Base-by-base conservation (phyloP, 2,329 filamentous ascomycete genomes). In the Incumbomyces lentus region DNA sequence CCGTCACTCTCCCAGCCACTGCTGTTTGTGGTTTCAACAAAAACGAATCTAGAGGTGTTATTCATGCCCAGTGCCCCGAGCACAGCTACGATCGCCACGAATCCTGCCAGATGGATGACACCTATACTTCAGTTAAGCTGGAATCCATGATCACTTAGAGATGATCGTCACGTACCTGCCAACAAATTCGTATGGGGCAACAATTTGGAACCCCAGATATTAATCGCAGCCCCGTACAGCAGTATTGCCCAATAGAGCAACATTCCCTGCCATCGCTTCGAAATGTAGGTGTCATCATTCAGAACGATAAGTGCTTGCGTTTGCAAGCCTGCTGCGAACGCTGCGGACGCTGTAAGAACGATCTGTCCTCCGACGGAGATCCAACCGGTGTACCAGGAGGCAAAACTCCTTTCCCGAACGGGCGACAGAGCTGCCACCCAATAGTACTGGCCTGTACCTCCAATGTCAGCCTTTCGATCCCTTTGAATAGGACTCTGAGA, bases 1-100 rank as follows among this genome's bases (percentile, higher is more conserved):
- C 64, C 70, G 29, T 68, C 59, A 0, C 60, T 64, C 5, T 59
- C 52, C 70, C 70, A 76, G 0, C 59, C 65, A 1, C 70, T 68
- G 0, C 62, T 59, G 44, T 73, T 74, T n/a, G 60, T 52, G 33
- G 71, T 71, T 0, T 61, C 63, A 0, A 56, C 61, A 58, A 30
- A 68, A 6, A 68, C 64, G 43, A 65, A 66, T 6, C 61, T 55
- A 6, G 61, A 50, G 1, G 55, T 57, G 48, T 64, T 62, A 14
- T 45, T 10, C 51, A 54, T 18, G 61, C 56, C 52, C 8, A 67
- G 52, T 39, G 61, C 53, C 8, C 66, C 55, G 16, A 68, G 48
- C 1, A 63, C 59, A 4, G 68, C 59, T 3, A 66, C 36, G 35
- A 67, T 55, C 5, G 59, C 64, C 39, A 67, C 61, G 47, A 68